These are phyloP conservation scores for Phaseolus coccineus DNA, from an alignment of 331 rosid genomes.

Conservation along the genomic window DNA sequence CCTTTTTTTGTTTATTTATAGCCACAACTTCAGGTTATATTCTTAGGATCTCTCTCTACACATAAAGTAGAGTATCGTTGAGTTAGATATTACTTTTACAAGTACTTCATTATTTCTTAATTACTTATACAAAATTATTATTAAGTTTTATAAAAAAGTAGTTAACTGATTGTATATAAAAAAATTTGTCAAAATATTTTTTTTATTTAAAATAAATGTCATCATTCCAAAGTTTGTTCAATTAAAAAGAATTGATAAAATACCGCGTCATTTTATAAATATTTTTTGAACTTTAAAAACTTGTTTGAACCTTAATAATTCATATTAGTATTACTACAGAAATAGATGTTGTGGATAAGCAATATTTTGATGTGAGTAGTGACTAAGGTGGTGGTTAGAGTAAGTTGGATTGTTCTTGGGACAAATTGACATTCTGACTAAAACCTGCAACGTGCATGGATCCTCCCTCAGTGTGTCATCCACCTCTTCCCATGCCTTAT, in stretches of 20 bases:
- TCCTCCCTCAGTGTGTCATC: slow-evolving; percentile 33
- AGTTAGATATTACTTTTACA: too few relatives aligned
- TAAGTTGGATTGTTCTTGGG: slow-evolving; percentile 34
- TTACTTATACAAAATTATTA: too few relatives aligned
- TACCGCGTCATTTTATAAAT: neutral
- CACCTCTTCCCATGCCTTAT: slow-evolving; percentile 36
- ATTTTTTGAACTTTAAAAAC: too few relatives aligned
- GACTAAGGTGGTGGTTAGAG: slow-evolving; percentile 18
- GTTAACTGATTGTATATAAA: too few relatives aligned
- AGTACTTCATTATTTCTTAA: too few relatives aligned
- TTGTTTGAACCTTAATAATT: too few relatives aligned
- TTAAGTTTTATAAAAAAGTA: too few relatives aligned
- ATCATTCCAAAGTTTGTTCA: neutral
- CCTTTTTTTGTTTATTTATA: slow-evolving; percentile 40
- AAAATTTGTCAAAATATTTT: too few relatives aligned
- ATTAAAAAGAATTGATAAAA: neutral
- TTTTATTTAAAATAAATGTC: slow-evolving; percentile 38
- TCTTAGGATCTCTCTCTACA: slow-evolving; percentile 48
- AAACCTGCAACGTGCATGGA: slow-evolving; percentile 42
- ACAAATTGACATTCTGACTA: slow-evolving; percentile 36
- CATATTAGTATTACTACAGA: neutral
- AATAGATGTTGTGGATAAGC: neutral
- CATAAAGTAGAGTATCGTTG: too few relatives aligned
- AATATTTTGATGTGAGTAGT: slow-evolving; percentile 42
- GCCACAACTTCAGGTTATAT: slow-evolving; percentile 49